Base-by-base conservation (phyloP, 1,284 basidiomycete genomes). In the Fomitopsis betulina region DNA sequence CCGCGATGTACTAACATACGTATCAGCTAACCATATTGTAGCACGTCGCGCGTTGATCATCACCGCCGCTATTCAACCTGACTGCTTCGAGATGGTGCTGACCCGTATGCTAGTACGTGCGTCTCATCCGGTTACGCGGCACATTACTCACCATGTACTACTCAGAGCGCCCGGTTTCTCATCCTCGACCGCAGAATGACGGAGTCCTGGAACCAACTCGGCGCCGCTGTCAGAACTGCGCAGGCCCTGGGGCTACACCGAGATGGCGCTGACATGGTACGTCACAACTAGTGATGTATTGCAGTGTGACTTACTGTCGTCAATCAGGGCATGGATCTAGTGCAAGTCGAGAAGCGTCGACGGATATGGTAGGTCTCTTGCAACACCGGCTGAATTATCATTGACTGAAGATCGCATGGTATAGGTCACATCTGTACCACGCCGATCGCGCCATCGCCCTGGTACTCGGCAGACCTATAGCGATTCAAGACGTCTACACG, bases 191-290 rank as follows among this genome's bases (percentile, higher is more conserved):
- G 93, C 42, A 85, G 91, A 56, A 91, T 93, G 64, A 93, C 92
- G 5, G 95, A 97, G 74, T 95, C 93, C 68, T 98, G 96, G 94
- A 94, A 92, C 68, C 92, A 96, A 67, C 79, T 98, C 12, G 95
- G 95, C 51, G 94, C 93, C 1, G 94, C 94, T 40, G 87, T 98
- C 19, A 79, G 95, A 55, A 97, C 94, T 15, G 96, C 95, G 12
- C 95, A 97, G 70, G 95, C 95, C 1, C 85, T 98, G 40, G 96
- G 95, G 17, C 75, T 98, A 37, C 95, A 98, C 73, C 82, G 96
- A 56, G 95, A 98, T 71, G 93, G 93, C 13, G 83, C 87, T n/a
- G 88, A 87, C 58, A 86, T 92, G 77, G 92, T 93, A 66, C 70
- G 83, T 72, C 10, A 5, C 7, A 47, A 54, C 53, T 57, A 27